phyloP scores from a whole-genome alignment of 2,329 filamentous ascomycete species.

The Aspergillus sp. region DNA sequence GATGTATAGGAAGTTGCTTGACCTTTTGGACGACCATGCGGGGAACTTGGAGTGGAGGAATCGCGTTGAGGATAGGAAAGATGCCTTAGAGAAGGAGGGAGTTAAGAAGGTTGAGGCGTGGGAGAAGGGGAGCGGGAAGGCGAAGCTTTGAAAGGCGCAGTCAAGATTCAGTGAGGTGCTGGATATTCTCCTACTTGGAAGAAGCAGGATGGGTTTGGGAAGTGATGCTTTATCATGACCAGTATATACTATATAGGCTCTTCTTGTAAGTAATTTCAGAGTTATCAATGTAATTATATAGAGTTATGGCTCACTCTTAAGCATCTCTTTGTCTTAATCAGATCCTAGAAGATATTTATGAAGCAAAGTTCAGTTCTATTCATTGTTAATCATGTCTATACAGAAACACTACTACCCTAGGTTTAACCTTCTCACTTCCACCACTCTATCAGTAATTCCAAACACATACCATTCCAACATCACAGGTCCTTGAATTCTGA shows the following conservation, averaged over 20 bases:
- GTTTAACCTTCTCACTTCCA: neutral
- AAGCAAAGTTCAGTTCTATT: neutral
- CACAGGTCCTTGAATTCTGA: neutral
- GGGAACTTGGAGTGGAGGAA: conserved; percentile 45
- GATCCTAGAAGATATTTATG: neutral
- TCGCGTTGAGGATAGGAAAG: conserved; percentile 52
- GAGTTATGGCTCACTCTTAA: too few relatives aligned
- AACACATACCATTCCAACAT: neutral
- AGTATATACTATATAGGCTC: neutral
- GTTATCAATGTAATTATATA: neutral
- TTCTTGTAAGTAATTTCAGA: neutral
- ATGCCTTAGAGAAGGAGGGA: conserved; percentile 49
- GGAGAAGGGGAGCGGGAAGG: conserved; percentile 7
- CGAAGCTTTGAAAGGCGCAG: conserved; percentile 26
- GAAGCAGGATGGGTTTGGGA: neutral
- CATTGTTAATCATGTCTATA: neutral
- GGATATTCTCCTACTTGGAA: neutral
- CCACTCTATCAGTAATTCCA: neutral
- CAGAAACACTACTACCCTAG: neutral
- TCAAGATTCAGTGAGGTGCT: neutral
- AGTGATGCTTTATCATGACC: neutral
- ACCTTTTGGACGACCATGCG: conserved; percentile 54
- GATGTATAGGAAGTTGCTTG: conserved; percentile 69
- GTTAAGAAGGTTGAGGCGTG: conserved; percentile 20
- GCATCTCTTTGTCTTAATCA: neutral